Evolutionary conservation across 305 asterid genomes (phyloP), one percentile per base, ranked within the genome.

Genomic region (Rubia balearica): DNA sequence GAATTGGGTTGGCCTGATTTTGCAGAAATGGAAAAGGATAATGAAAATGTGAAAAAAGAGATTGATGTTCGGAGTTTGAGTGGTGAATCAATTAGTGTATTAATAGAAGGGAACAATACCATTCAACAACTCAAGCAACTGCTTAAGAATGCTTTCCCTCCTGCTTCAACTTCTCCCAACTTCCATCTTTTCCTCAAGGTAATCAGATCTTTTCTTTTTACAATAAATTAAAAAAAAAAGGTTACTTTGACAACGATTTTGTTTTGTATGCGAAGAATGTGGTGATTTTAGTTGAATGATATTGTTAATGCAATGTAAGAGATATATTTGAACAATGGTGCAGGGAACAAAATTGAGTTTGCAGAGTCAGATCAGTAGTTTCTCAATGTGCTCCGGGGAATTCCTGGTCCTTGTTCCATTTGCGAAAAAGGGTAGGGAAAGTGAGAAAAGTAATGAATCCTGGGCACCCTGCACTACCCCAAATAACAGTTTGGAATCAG

Each of bases 171-270:
- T 65, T 83, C 89, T 79, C 83, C 88, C 16, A 84, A 87, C 79
- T 94, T 89, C 78, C 99, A 94, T 79, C 88, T 94, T 21, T 87
- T 82, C 77, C 82, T 84, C 65, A 87, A 87, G 93, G 98, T 57
- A 83, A 70, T 53, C 59, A 49, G 14, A 49, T 49, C 56, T 49
- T 48, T 17, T 17, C 5, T 17, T 17, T 17, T 17, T 46, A 27
- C 2, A 27, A 27, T 17, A 1, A 17, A 16, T 16, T 51, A 19
- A 13, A 14, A 17, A 17, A 51, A 4, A 48, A 13, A 7, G 55
- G 7, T 49, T 49, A 14, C 56, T 49, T 49, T 49, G 56, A 7
- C 12, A 7, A 42, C 0, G 12, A 42, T 36, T 17, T 17, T 53
- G n/a, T n/a, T 53, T 21, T 9, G 3, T 63, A 36, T 36, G 12